Conservation (phyloP, 2,329 filamentous ascomycete genomes). For the Stylonectria norvegica region DNA sequence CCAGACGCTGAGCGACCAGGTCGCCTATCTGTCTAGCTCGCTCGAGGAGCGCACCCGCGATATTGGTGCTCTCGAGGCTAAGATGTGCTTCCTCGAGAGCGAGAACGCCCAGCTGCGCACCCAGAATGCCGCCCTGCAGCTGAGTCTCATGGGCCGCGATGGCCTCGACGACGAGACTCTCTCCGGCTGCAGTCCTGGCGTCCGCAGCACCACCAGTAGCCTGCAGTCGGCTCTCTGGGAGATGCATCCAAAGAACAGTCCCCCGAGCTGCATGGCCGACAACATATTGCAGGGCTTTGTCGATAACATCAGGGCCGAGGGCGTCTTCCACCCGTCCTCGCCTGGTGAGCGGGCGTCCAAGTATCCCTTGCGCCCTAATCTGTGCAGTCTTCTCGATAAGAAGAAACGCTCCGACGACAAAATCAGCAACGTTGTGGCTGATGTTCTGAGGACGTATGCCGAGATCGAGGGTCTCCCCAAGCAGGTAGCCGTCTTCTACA, state of each 20-base stretch:
- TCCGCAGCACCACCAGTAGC: conserved; percentile 9
- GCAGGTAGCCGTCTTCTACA: conserved; percentile 30
- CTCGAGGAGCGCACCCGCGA: conserved; percentile 23
- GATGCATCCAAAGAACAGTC: conserved; percentile 21
- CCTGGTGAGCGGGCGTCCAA: conserved; percentile 9
- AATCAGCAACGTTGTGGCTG: conserved; percentile 32
- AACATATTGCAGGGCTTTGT: conserved; percentile 30
- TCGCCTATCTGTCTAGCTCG: conserved; percentile 22
- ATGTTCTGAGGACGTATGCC: conserved; percentile 28
- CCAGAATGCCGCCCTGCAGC: conserved; percentile 28
- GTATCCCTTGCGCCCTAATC: conserved; percentile 23
- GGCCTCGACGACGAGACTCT: conserved; percentile 4
- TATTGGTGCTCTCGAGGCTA: conserved; percentile 15
- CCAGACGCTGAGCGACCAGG: conserved; percentile 27
- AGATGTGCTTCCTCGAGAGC: conserved; percentile 21
- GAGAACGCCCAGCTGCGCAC: conserved; percentile 29
- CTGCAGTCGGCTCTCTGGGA: conserved; percentile 20
- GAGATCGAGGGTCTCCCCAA: conserved; percentile 31
- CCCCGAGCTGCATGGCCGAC: conserved; percentile 25
- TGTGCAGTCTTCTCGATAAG: conserved; percentile 24
- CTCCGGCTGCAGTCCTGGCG: conserved; percentile 9
- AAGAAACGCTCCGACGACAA: conserved; percentile 24
- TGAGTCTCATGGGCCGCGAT: conserved; percentile 25
- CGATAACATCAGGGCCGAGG: conserved; percentile 17
- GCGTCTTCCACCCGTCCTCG: conserved; percentile 4